phyloP scores from a whole-genome alignment of 768 basidiomycete genomes.

The Macrolepiota fuliginosa region DNA sequence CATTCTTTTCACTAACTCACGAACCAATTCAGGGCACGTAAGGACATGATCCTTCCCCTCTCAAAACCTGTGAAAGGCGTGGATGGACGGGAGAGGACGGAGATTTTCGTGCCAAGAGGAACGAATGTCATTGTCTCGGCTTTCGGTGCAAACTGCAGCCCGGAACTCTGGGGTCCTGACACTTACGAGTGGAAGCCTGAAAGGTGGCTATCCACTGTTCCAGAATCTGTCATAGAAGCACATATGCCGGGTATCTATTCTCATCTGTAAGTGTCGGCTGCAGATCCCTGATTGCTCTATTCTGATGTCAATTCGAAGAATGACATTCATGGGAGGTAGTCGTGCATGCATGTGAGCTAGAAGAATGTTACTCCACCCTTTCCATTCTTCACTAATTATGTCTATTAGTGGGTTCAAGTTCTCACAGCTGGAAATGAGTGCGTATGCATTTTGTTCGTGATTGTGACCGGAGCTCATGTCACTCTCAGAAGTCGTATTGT shows the following conservation, averaged over 20 bases:
- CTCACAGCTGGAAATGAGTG: slow-evolving; percentile 53
- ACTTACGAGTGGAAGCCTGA: slow-evolving; percentile 36
- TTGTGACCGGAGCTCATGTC: background rate
- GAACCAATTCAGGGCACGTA: slow-evolving; percentile 16
- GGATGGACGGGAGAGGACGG: slow-evolving; percentile 25
- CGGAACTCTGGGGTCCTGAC: slow-evolving; percentile 35
- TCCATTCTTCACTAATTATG: background rate
- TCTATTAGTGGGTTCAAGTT: slow-evolving; percentile 48
- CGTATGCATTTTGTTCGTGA: slow-evolving; percentile 14
- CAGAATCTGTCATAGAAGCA: slow-evolving; percentile 23
- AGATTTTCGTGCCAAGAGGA: slow-evolving; percentile 23
- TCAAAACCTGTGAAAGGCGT: slow-evolving; percentile 26
- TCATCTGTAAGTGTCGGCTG: slow-evolving; percentile 11
- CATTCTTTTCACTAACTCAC: slow-evolving; percentile 13
- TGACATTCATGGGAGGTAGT: slow-evolving; percentile 20
- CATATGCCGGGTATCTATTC: slow-evolving; percentile 18
- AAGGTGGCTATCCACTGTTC: slow-evolving; percentile 35
- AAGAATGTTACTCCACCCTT: background rate
- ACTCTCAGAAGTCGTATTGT: slow-evolving; percentile 22
- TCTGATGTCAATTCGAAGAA: slow-evolving; percentile 10
- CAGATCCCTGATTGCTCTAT: background rate
- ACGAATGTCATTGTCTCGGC: slow-evolving; percentile 26
- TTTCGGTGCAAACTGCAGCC: slow-evolving; percentile 27
- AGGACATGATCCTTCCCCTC: slow-evolving; percentile 27
- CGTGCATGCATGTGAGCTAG: slow-evolving; percentile 17